phyloP scores from a whole-genome alignment of 2,329 filamentous ascomycete genomes.

The Aspergillus terreus region DNA sequence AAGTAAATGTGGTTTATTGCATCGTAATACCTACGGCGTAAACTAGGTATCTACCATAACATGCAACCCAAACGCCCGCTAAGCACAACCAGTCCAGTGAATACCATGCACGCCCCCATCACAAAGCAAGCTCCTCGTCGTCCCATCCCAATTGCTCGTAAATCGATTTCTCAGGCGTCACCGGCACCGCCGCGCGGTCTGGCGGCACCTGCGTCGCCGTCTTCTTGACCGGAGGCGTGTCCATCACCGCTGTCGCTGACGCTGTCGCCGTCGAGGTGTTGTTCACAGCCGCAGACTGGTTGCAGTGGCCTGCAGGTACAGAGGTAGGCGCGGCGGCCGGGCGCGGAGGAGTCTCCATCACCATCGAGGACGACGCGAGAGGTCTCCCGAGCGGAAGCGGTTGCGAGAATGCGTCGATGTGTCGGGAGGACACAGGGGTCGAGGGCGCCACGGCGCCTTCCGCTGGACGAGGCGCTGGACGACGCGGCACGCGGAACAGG shows the following conservation, averaged over 20 bases:
- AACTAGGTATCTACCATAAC: neutral
- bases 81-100: slow-evolving; percentile 7
- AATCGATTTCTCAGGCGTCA: slow-evolving; percentile 37
- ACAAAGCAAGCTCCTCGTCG: slow-evolving; percentile 32
- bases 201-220: slow-evolving; percentile 16
- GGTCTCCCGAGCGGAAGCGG: slow-evolving; percentile 7
- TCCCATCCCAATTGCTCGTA: slow-evolving; percentile 45
- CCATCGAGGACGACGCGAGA: slow-evolving; percentile 13
- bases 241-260: slow-evolving; percentile 14
- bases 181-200: slow-evolving; percentile 18
- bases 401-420: slow-evolving; percentile 11
- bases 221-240: slow-evolving; percentile 34
- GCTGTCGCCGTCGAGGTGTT: slow-evolving; percentile 1
- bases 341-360: slow-evolving; percentile 30
- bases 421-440: slow-evolving; percentile 26
- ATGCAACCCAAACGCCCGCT: slow-evolving; percentile 8
- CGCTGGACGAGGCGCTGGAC: slow-evolving; percentile 22
- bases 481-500: slow-evolving; percentile 25
- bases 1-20: too few relatives aligned
- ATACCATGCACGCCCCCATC: slow-evolving; percentile 39
- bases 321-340: slow-evolving; percentile 9
- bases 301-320: slow-evolving; percentile 1
- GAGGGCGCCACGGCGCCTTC: slow-evolving; percentile 20
- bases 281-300: neutral
- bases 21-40: too few relatives aligned